Base-by-base conservation (phyloP, 495 filamentous ascomycete genomes). In the Sordaria brevicollis region DNA sequence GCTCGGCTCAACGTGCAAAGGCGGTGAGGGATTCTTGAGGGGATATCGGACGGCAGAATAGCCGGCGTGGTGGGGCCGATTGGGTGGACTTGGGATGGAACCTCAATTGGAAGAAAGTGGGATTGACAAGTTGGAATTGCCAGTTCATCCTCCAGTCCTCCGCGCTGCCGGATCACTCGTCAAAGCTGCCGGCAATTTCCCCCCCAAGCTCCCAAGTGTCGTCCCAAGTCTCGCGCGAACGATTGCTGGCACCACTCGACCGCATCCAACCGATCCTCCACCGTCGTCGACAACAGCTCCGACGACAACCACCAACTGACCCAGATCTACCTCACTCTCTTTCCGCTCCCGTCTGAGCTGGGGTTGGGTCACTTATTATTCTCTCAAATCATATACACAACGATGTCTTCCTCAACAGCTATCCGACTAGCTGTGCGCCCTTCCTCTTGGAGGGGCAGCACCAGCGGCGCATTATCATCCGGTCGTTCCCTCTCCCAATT, bases 371-470 rank as follows among this genome's bases (percentile, higher is more conserved):
- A 62, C 49, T 13, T 5, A 57, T 13, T 57, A 57, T 11, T 31
- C 49, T 1, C 49, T 62, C 25, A 5, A 54, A 29, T n/a, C 43
- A 11, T 4, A 25, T 25, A 57, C 5, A 25, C 74, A 74, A n/a
- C n/a, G n/a, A 78, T 78, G 77, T 74, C 77, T 39, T 66, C 75
- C 57, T 71, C 70, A 66, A 68, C 74, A 74, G 76, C 74, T 38
- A 25, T 78, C 31, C 74, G 72, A 34, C 70, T 77, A 33, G 77
- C 75, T 68, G 75, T 70, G 70, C 77, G 75, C 54, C 75, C 75
- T 62, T 62, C 49, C 21, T 37, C 49, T 66, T 29, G 70, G 71
- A 69, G 49, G 73, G 35, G 67, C 65, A 62, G 11, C 71, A 67
- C n/a, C n/a, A n/a, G 21, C 49, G 25, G 49, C 49, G 49, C 49